Evolutionary conservation across 345 rosid genomes (phyloP), one percentile per base, ranked within the genome.

Genomic region (Dimocarpus longan): DNA sequence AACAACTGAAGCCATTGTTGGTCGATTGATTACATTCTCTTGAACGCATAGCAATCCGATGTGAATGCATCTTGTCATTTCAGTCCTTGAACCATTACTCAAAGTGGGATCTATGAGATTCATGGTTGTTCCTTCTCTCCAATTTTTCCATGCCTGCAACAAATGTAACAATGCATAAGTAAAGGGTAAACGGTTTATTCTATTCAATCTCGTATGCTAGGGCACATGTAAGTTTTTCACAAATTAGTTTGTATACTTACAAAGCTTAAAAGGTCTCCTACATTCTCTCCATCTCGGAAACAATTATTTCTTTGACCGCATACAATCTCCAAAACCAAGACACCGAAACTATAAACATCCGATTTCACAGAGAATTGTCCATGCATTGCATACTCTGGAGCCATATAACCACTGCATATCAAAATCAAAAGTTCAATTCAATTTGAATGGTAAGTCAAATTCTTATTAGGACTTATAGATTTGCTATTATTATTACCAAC

Each of bases 331-430:
- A 83, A 57, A 65, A 85, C 19, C 10, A 87, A 66, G 4, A 89
- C 87, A 0, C 93, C 89, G 0, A 82, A 90, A 28, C 88, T 86
- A 32, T 40, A 90, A 1, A 88, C 90, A 52, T 90, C 91, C 1
- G 88, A 83, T 10, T 85, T 89, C 0, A 76, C 79, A 0, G 89
- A 89, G 46, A 86, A 89, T 3, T 70, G 81, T 1, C 92, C 90
- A 10, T 83, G 80, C 86, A 80, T 75, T 46, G 75, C 86, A 68
- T 89, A 87, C 37, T 89, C 89, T 7, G 90, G 88, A 3, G 88
- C 84, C 85, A 87, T 83, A 39, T 85, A 83, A 3, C 89, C 86
- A 24, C 87, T 89, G 48, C 71, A 73, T 2, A 8, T 37, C 9
- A 37, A 28, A 11, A 59, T 3, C 4, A 48, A 79, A 22, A 3